phyloP scores from a whole-genome alignment of 306 rosid species.

The Ormosia emarginata region DNA sequence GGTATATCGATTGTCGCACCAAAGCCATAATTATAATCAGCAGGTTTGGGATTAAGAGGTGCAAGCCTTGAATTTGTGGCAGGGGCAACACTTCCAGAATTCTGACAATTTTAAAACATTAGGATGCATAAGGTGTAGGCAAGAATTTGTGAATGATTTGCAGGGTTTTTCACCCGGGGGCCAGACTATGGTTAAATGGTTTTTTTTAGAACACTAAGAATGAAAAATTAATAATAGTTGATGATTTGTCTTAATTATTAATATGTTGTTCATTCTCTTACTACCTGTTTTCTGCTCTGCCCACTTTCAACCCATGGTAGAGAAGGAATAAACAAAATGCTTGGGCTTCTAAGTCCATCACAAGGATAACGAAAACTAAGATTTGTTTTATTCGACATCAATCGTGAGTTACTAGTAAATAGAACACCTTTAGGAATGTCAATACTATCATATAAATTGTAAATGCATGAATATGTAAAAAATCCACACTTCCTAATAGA shows the following conservation, averaged over 20 bases:
- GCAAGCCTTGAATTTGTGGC: slow-evolving; percentile 75
- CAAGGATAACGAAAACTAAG: no score
- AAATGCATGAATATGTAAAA: no score
- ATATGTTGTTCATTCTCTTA: not conserved
- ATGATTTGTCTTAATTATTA: not conserved
- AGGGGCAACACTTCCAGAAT: slow-evolving; percentile 63
- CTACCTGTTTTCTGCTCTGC: not conserved
- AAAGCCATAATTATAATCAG: slow-evolving; percentile 71
- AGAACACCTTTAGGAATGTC: no score
- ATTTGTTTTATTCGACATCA: no score
- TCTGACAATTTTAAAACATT: slow-evolving; percentile 44
- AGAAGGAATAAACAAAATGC: not conserved
- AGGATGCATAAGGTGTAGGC: not conserved
- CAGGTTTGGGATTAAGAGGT: slow-evolving; percentile 92
- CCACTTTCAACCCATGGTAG: not conserved
- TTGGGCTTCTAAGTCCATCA: no score
- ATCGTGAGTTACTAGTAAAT: no score
- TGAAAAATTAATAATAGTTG: not conserved
- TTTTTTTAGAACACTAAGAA: not conserved
- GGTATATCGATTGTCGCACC: slow-evolving; percentile 80
- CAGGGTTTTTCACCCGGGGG: not conserved
- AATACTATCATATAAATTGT: no score
- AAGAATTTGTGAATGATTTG: not conserved
- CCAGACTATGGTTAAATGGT: not conserved
- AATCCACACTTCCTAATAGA: no score